Conservation (phyloP, 2,329 filamentous ascomycete genomes). For the Mycogone perniciosa region DNA sequence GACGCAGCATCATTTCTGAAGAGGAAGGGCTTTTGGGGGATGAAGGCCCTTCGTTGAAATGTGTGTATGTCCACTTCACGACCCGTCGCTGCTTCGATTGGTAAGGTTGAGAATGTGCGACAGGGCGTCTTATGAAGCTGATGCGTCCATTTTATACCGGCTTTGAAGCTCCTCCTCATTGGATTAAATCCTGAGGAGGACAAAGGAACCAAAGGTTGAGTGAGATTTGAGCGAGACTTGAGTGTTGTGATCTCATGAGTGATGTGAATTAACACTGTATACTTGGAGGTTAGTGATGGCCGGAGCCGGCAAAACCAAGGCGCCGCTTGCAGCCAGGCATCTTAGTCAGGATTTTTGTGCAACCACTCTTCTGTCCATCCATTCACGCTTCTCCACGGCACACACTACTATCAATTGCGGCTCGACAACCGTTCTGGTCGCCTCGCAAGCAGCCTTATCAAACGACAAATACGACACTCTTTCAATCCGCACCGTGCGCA, state of each 20-base stretch:
- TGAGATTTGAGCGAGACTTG: neutral
- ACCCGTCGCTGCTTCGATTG: conserved; percentile 4
- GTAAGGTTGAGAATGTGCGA: neutral
- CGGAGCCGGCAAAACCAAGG: conserved; percentile 21
- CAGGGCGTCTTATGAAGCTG: neutral
- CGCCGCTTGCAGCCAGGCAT: conserved; percentile 13
- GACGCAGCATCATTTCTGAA: conserved; percentile 42
- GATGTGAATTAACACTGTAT: too few species aligned
- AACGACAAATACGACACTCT: conserved; percentile 6
- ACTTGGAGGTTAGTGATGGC: neutral
- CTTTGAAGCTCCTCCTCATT: neutral
- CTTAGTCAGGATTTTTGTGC: neutral
- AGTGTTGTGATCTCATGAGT: neutral
- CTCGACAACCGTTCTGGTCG: neutral
- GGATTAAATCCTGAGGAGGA: neutral
- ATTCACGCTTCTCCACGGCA: neutral
- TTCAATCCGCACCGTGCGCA: neutral
- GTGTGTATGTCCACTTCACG: conserved; percentile 25
- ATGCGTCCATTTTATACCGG: neutral
- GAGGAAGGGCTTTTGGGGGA: conserved; percentile 41
- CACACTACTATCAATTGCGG: conserved; percentile 4
- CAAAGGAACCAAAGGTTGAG: neutral
- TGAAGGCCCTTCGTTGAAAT: conserved; percentile 51
- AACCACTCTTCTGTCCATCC: neutral
- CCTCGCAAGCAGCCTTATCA: conserved; percentile 6